Evolutionary conservation across 495 filamentous ascomycete species (phyloP).

Genomic region (Evernia prunastri): DNA sequence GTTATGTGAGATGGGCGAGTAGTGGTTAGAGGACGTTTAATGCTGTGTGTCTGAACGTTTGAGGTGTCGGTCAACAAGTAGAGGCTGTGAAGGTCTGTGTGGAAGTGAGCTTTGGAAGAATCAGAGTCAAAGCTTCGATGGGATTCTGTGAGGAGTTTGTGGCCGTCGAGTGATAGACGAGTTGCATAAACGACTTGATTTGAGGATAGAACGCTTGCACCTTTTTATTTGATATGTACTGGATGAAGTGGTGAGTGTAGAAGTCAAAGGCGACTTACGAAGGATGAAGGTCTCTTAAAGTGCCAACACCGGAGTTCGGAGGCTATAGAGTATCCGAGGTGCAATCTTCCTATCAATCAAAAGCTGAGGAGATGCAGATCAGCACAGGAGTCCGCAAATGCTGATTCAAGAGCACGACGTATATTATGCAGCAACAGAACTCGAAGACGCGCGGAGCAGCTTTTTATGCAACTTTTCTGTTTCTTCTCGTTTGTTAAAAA

Average conservation of each 20-base stretch:
- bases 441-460: background rate
- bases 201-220: background rate
- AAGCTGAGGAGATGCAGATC: background rate
- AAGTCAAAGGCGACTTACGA: background rate
- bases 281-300: background rate
- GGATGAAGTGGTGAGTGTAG: background rate
- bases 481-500: too few relatives aligned
- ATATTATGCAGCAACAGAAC: background rate
- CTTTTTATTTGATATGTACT: background rate
- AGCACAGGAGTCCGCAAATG: background rate
- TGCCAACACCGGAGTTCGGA: too few relatives aligned
- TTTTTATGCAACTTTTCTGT: background rate
- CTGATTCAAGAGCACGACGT: background rate
- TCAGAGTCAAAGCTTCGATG: background rate
- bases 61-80: background rate
- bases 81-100: constrained; percentile 9
- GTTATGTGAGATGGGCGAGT: background rate
- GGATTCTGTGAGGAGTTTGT: background rate
- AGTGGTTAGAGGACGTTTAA: background rate
- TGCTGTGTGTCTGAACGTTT: background rate
- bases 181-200: background rate
- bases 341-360: background rate
- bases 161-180: too few relatives aligned
- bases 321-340: background rate
- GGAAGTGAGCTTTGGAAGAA: background rate